Conservation (phyloP, 257 asterid genomes). For the Scutellaria galericulata region DNA sequence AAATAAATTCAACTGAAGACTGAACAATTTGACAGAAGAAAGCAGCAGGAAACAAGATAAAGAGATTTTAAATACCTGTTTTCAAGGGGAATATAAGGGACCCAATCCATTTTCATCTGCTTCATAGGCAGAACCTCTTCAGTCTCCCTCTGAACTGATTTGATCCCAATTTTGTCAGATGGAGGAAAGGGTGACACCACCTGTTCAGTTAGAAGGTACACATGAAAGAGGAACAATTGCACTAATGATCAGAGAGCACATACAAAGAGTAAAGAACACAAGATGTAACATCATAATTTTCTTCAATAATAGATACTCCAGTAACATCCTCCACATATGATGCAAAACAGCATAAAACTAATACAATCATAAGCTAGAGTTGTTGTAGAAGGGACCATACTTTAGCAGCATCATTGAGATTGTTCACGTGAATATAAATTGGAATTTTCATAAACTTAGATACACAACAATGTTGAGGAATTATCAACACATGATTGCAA, state of each 20-base stretch:
- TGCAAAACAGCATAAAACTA: background rate
- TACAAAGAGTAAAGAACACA: background rate
- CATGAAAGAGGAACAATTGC: constrained; percentile 13
- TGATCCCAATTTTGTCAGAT: constrained; percentile 93
- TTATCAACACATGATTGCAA: background rate
- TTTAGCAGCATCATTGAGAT: constrained; percentile 4
- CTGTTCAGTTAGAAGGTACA: constrained; percentile 47
- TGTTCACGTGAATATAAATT: background rate
- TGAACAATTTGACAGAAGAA: constrained; percentile 27
- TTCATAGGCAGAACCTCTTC: constrained; percentile 97
- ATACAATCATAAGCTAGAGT: constrained; percentile 8
- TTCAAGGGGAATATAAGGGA: constrained; percentile 88
- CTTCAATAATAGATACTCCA: background rate
- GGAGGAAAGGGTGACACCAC: constrained; percentile 97
- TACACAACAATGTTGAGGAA: background rate
- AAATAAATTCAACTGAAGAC: constrained; percentile 29
- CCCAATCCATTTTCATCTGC: constrained; percentile 99
- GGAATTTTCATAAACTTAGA: constrained; percentile 2
- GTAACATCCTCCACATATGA: background rate
- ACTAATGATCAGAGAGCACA: background rate
- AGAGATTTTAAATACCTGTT: constrained; percentile 53
- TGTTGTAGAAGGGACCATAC: constrained; percentile 1
- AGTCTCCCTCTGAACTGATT: constrained; percentile 91
- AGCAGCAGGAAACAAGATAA: constrained; percentile 26
- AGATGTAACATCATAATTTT: background rate